Base-by-base conservation (phyloP, 176 grass and related monocot species). In the Neostapfia colusana region DNA sequence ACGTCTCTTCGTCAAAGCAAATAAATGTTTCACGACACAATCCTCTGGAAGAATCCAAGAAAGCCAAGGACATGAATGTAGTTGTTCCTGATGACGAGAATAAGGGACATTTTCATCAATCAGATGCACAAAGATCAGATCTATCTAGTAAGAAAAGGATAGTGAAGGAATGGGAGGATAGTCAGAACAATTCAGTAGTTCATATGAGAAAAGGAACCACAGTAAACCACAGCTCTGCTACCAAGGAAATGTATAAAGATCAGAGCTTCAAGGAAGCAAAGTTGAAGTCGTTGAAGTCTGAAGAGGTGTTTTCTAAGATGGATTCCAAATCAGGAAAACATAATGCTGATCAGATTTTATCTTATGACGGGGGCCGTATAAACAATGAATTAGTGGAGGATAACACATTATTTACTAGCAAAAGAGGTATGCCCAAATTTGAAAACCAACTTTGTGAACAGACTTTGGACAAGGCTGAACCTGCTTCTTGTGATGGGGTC, bases 121-220 rank as follows among this genome's bases (percentile, higher is more conserved):
- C 67, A 71, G 89, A 88, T 85, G 55, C 69, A 69, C 69, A 91
- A 75, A 88, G 44, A 65, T 75, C 75, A 69, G 85, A 85, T 56
- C 58, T 91, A 59, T 79, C 82, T 79, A 82, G 78, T 78, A 91
- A 91, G 82, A 91, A 88, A 74, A 88, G 74, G 77, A 88, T 88
- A 85, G 68, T 88, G 69, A 91, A 91, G 75, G 89, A 91, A 69
- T 82, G 85, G 89, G 82, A 88, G 69, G 85, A 88, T 69, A 82
- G 50, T 85, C 89, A 88, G 73, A 75, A 91, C 48, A 85, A 50
- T 82, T 63, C 74, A 76, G 55, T 36, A 82, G 38, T 55, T 88
- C 81, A 82, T 18, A 11, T 68, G 54, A 84, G 65, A 60, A 83
- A 70, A 66, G 81, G 66, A 79, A 59, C 72, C 18, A 43, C 45